A percentile compares a stretch with the other conserved stretches of the same genome.
phyloP scores from a whole-genome alignment of 305 asterid species.

The Plantago coronopus region DNA sequence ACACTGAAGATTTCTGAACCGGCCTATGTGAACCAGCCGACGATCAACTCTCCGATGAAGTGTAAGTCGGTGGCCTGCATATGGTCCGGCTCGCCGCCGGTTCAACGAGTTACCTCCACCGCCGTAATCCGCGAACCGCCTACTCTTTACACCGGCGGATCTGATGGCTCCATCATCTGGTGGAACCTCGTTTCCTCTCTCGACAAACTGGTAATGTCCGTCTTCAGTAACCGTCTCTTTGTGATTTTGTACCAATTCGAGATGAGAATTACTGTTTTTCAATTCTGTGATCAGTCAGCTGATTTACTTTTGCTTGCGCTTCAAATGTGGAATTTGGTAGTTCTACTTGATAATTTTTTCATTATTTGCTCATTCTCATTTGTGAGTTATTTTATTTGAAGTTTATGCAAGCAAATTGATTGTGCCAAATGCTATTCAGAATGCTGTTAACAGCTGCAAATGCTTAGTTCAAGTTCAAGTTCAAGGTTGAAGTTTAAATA shows the following conservation, averaged over 20 bases:
- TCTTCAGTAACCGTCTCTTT: not conserved
- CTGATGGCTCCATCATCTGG: slow-evolving; percentile 99
- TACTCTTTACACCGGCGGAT: slow-evolving; percentile 93
- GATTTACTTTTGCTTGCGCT: no score
- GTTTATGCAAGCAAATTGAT: no score
- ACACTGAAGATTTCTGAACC: not conserved
- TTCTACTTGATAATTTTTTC: not conserved
- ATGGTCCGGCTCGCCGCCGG: slow-evolving; percentile 91
- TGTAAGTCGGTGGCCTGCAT: slow-evolving; percentile 92
- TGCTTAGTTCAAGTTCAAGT: no score
- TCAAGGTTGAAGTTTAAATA: no score
- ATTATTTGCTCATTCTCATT: not conserved
- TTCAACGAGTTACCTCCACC: slow-evolving; percentile 77
- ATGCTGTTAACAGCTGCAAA: no score
- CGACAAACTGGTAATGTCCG: no score
- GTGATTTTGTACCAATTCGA: not conserved
- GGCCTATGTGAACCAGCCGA: slow-evolving; percentile 9
- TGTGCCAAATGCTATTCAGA: no score
- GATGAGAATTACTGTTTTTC: not conserved
- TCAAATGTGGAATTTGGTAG: not conserved
- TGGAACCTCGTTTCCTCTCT: slow-evolving; percentile 49
- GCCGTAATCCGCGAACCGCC: slow-evolving; percentile 66
- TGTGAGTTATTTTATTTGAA: no score
- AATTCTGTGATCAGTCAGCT: no score
- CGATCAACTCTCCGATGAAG: slow-evolving; percentile 52